Conservation (phyloP, 495 filamentous ascomycete genomes). For the Aspergillus diversus region DNA sequence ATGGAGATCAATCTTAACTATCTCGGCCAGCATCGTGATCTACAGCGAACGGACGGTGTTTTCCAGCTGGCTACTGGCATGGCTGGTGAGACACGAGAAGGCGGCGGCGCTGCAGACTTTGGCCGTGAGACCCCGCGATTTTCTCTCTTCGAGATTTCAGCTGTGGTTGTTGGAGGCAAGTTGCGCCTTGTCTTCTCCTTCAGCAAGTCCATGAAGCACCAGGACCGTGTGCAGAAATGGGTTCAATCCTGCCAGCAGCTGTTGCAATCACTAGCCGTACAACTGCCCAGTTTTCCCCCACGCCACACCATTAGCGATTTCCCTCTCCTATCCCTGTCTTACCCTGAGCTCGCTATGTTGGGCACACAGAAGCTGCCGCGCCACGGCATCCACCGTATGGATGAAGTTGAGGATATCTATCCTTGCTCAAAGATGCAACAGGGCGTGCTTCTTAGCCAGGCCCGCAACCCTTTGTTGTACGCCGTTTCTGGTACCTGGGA, state of each 20-base stretch:
- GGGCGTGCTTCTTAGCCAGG: slow-evolving; percentile 58
- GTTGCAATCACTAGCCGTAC: slow-evolving; percentile 2
- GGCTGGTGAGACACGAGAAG: slow-evolving; percentile 47
- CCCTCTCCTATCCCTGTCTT: slow-evolving; percentile 59
- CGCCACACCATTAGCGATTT: slow-evolving; percentile 13
- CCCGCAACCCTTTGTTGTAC: slow-evolving; percentile 60
- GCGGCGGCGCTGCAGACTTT: slow-evolving; percentile 59
- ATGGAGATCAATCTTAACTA: slow-evolving; percentile 77
- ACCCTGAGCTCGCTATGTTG: slow-evolving; percentile 57
- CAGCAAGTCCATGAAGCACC: slow-evolving; percentile 62
- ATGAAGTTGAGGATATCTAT: slow-evolving; percentile 52
- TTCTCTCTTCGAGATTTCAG: slow-evolving; percentile 66
- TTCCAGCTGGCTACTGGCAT: slow-evolving; percentile 59
- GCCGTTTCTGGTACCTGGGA: slow-evolving; percentile 65
- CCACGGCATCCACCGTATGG: slow-evolving; percentile 48
- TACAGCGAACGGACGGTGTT: slow-evolving; percentile 63
- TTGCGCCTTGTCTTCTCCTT: slow-evolving; percentile 66
- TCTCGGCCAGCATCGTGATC: slow-evolving; percentile 63
- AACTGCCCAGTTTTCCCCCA: not conserved
- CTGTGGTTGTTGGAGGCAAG: slow-evolving; percentile 58
- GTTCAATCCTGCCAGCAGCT: slow-evolving; percentile 2
- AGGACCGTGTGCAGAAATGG: slow-evolving; percentile 49
- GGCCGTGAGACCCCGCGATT: slow-evolving; percentile 61
- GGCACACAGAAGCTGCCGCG: slow-evolving; percentile 45
- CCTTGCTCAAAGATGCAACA: too few species aligned